A percentile compares a stretch with the other conserved stretches of the same genome.
phyloP scores from a whole-genome alignment of 148 eudicot genomes.

The Vaccinium macrocarpon region DNA sequence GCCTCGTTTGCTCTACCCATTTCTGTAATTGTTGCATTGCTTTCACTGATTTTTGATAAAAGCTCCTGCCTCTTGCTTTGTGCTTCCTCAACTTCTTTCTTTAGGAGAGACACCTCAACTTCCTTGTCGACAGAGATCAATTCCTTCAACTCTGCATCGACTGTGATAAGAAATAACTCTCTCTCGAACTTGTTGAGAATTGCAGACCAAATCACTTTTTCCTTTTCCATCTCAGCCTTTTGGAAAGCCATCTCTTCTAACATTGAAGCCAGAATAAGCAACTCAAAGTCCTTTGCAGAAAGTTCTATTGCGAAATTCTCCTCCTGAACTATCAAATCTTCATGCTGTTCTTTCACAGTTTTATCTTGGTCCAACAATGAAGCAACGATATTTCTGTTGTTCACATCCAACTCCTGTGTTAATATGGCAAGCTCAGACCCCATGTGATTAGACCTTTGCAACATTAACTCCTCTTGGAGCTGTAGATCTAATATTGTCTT shows the following conservation, averaged over 20 bases:
- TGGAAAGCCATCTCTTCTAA: conserved; percentile 43
- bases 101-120: conserved; percentile 35
- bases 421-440: conserved; percentile 55
- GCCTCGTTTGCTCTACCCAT: conserved; percentile 18
- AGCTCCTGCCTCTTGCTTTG: conserved; percentile 22
- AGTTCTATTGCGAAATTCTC: conserved; percentile 47
- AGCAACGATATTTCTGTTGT: conserved; percentile 38
- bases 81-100: conserved; percentile 29
- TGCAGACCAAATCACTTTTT: conserved; percentile 19
- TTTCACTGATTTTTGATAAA: conserved; percentile 20
- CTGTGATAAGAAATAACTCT: conserved; percentile 38
- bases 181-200: conserved; percentile 41
- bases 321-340: conserved; percentile 38
- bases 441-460: conserved; percentile 61
- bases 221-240: conserved; percentile 31
- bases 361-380: conserved; percentile 52
- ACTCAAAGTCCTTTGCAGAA: conserved; percentile 65
- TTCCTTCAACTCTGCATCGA: conserved; percentile 40
- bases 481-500: conserved; percentile 60
- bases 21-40: conserved; percentile 14
- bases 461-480: conserved; percentile 66
- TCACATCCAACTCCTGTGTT: conserved; percentile 51
- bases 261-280: conserved; percentile 50
- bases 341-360: conserved; percentile 40
- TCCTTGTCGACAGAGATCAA: conserved; percentile 47